phyloP scores from a whole-genome alignment of 495 filamentous ascomycete genomes.

The Pyrenopolyporus hunteri region DNA sequence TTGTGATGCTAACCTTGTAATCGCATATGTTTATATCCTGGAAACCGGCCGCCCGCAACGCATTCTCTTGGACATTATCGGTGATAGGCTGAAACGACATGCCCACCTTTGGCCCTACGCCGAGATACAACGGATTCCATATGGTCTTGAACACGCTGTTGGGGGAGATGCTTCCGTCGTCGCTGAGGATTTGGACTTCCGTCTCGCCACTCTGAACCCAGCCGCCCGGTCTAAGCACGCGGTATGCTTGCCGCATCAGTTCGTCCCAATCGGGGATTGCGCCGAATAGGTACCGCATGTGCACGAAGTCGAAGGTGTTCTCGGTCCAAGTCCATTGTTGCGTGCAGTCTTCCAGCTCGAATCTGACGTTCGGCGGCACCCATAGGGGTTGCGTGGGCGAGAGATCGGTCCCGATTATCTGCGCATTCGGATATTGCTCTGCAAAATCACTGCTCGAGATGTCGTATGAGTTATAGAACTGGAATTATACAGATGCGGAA shows the following conservation, averaged over 20 bases:
- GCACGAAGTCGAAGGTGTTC: constrained; percentile 68
- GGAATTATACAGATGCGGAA: not conserved
- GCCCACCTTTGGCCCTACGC: constrained; percentile 36
- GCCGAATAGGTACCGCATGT: constrained; percentile 63
- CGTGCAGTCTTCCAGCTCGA: constrained; percentile 64
- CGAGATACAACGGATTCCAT: constrained; percentile 43
- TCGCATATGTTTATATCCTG: constrained; percentile 51
- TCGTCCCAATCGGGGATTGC: constrained; percentile 63
- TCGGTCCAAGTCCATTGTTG: constrained; percentile 58
- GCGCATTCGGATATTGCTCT: constrained; percentile 54
- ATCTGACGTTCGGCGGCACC: constrained; percentile 60
- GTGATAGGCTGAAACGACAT: constrained; percentile 30
- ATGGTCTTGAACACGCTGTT: constrained; percentile 50
- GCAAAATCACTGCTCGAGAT: constrained; percentile 56
- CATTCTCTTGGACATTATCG: constrained; percentile 57
- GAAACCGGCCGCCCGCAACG: constrained; percentile 64
- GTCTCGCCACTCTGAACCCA: constrained; percentile 42
- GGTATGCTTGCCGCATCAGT: constrained; percentile 41
- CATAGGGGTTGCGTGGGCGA: constrained; percentile 55
- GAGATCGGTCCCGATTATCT: constrained; percentile 64
- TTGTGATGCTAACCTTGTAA: constrained; percentile 20
- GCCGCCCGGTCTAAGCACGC: constrained; percentile 33
- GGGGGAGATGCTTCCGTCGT: constrained; percentile 40
- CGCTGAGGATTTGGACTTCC: constrained; percentile 33
- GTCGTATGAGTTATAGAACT: not conserved